Conservation (phyloP, 2,329 filamentous ascomycete species). For the Graphilbum sp. region DNA sequence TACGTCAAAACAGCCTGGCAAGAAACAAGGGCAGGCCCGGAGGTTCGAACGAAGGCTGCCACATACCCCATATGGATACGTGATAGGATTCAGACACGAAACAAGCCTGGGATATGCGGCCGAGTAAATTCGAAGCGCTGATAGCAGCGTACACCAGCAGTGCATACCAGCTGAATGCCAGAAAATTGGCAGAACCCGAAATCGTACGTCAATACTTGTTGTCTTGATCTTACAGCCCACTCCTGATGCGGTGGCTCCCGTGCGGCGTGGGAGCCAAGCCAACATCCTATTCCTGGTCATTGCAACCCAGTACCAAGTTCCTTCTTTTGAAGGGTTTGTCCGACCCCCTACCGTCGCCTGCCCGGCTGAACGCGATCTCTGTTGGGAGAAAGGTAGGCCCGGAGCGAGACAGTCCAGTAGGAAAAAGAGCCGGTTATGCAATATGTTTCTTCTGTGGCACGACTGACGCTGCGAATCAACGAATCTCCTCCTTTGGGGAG, state of each 20-base stretch:
- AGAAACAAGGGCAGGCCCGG: too few species aligned
- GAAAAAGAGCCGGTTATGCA: conserved; percentile 45
- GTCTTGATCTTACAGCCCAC: too few species aligned
- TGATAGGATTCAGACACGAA: too few species aligned
- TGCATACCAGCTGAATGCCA: too few species aligned
- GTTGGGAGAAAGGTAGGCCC: conserved; percentile 1
- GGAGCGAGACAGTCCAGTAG: conserved; percentile 24
- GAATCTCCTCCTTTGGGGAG: conserved; percentile 25
- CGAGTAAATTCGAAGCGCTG: too few species aligned
- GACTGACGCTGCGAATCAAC: conserved; percentile 57
- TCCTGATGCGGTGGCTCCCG: conserved; percentile 7
- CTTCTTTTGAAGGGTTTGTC: conserved; percentile 19
- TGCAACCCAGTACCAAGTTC: background rate
- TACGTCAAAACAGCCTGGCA: too few species aligned
- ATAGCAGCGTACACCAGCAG: too few species aligned
- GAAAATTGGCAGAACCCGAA: too few species aligned
- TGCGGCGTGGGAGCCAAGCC: conserved; percentile 5
- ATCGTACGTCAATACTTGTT: too few species aligned
- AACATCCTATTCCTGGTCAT: background rate
- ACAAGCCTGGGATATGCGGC: too few species aligned
- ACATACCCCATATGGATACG: too few species aligned
- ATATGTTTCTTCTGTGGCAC: conserved; percentile 67
- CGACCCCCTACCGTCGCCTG: conserved; percentile 21
- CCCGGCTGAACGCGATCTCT: conserved; percentile 2
- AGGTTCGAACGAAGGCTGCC: too few species aligned